These are phyloP conservation scores for Mesembryanthemum crystallinum DNA, from an alignment of 148 eudicot genomes.

Conservation along the genomic window DNA sequence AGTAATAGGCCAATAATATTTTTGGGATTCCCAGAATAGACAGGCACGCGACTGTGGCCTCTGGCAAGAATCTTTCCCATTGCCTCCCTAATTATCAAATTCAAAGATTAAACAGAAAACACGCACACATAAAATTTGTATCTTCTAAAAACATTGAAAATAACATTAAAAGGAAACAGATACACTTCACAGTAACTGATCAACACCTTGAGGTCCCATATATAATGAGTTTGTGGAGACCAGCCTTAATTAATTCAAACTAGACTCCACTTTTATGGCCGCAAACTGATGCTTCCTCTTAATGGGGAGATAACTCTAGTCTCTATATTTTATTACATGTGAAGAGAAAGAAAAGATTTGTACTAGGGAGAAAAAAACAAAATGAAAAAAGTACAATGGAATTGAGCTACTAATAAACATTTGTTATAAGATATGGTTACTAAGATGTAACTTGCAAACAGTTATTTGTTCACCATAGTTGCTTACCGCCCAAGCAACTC, in stretches of 20 bases:
- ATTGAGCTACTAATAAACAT: too few species aligned
- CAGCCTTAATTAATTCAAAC: neutral
- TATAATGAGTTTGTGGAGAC: neutral
- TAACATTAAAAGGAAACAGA: neutral
- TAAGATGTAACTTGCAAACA: too few species aligned
- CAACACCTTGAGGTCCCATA: neutral
- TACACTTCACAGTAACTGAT: neutral
- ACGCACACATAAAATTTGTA: too few species aligned
- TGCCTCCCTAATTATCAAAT: conserved; percentile 58
- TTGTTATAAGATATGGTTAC: too few species aligned
- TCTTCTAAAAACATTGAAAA: neutral
- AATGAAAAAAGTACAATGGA: too few species aligned
- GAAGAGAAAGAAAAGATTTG: too few species aligned
- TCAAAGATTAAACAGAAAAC: neutral
- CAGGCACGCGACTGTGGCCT: conserved; percentile 95
- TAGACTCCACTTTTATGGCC: neutral
- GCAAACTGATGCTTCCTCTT: too few species aligned
- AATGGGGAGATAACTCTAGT: too few species aligned
- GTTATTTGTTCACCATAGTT: too few species aligned
- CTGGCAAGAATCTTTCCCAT: conserved; percentile 90
- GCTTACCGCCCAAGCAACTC: too few species aligned
- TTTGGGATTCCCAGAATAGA: conserved; percentile 68
- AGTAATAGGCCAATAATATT: conserved; percentile 84
- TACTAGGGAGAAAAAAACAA: too few species aligned
- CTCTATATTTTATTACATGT: too few species aligned